Conservation (phyloP, 306 rosid species). For the Cucumis hystrix region DNA sequence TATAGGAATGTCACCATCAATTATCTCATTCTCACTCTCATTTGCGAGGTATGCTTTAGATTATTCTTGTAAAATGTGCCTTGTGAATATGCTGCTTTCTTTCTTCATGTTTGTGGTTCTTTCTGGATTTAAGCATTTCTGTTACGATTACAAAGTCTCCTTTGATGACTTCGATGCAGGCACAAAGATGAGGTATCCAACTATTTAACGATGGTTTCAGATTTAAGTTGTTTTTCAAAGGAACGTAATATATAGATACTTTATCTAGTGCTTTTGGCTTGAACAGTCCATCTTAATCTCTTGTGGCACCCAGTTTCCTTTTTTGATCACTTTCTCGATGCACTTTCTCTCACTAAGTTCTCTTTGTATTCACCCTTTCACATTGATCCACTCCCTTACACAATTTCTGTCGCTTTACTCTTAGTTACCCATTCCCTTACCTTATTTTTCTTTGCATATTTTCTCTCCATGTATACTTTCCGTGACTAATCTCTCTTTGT, state of each 20-base stretch:
- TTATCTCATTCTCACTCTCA: slow-evolving; percentile 90
- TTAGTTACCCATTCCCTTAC: not conserved
- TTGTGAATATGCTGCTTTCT: not conserved
- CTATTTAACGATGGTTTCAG: not conserved
- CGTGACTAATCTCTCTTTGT: not conserved
- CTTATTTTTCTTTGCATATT: not conserved
- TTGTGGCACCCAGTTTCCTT: not conserved
- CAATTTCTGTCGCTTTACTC: not conserved
- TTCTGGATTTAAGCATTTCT: not conserved
- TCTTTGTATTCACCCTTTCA: not conserved
- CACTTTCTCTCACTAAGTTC: not conserved
- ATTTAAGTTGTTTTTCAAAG: not conserved
- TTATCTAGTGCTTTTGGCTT: not conserved
- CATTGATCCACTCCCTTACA: not conserved
- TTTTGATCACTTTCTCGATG: not conserved
- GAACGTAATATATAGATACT: not conserved
- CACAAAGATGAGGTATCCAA: not conserved
- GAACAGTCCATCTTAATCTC: not conserved
- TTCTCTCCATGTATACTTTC: not conserved
- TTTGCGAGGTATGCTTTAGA: slow-evolving; percentile 58
- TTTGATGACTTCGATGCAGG: not conserved
- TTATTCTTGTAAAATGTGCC: not conserved
- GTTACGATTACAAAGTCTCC: not conserved
- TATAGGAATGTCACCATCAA: slow-evolving; percentile 83
- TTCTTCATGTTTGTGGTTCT: not conserved